A percentile compares a stretch with the other conserved stretches of the same genome.
Evolutionary conservation across 257 asterid genomes (phyloP).

Genomic region (Solanum chmielewskii): DNA sequence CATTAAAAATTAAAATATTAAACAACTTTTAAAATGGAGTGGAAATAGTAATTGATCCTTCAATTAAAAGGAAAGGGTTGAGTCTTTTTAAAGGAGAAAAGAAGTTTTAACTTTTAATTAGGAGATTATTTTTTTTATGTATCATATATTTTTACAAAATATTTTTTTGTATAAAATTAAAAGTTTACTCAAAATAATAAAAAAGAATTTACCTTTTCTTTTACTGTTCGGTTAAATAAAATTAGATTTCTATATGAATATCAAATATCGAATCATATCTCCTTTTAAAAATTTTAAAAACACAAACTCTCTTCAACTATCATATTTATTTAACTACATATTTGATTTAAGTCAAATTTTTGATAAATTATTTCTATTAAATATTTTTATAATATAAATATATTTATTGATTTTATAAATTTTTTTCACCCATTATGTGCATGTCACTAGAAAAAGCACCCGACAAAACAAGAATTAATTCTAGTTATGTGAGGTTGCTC

Average conservation of each 20-base stretch:
- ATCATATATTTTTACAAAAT: background rate
- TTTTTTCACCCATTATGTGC: background rate
- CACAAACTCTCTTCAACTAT: background rate
- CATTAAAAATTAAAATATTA: background rate
- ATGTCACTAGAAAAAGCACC: background rate
- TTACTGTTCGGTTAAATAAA: background rate
- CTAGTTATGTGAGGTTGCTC: background rate
- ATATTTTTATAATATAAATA: background rate
- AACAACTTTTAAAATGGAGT: background rate
- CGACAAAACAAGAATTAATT: background rate
- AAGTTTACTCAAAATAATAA: background rate
- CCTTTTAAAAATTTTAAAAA: too few relatives aligned
- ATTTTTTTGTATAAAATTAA: background rate
- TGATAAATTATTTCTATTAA: background rate
- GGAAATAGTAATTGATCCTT: background rate
- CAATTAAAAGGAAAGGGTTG: background rate
- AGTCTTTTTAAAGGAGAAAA: background rate
- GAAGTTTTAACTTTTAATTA: background rate
- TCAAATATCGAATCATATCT: accelerated
- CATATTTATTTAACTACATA: background rate
- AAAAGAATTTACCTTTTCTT: background rate
- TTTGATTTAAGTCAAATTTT: background rate
- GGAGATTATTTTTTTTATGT: background rate
- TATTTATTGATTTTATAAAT: background rate
- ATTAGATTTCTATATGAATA: too few relatives aligned